phyloP scores from a whole-genome alignment of 176 grass and related monocot genomes.

The Chrysopogon serrulatus region DNA sequence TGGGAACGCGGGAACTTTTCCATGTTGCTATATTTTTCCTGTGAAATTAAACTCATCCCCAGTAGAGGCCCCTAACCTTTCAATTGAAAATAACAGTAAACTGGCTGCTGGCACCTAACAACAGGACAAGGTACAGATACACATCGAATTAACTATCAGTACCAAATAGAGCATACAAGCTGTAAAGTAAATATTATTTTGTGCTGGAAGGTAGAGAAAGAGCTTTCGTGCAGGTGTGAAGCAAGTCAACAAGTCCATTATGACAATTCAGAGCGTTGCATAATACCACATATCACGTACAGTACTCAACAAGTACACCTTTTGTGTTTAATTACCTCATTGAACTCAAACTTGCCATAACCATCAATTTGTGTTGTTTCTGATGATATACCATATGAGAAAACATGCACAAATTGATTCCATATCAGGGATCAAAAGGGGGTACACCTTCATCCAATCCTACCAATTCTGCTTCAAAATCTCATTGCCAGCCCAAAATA shows the following conservation, averaged over 20 bases:
- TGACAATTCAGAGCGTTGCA: not conserved
- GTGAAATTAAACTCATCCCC: not conserved
- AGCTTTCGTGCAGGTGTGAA: conserved; percentile 24
- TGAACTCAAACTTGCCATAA: not conserved
- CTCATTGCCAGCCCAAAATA: not conserved
- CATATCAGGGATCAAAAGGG: not conserved
- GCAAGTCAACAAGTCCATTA: not conserved
- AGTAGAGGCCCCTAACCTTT: not conserved
- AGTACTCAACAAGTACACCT: not conserved
- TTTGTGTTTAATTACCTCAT: not conserved
- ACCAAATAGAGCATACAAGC: conserved; percentile 18
- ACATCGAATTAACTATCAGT: not conserved
- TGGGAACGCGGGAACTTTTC: not conserved
- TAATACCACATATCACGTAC: conserved; percentile 7
- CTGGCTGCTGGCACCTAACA: not conserved
- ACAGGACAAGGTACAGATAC: not conserved
- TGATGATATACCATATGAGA: not conserved
- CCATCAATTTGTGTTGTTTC: not conserved
- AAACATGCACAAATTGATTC: not conserved
- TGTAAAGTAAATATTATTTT: conserved; percentile 3
- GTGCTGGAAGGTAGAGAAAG: not conserved
- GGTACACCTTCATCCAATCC: not conserved
- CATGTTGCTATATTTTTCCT: not conserved
- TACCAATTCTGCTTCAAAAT: not conserved
- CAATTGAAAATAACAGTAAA: not conserved